Conservation (phyloP, 768 basidiomycete genomes). For the Phylloporus arenicola region DNA sequence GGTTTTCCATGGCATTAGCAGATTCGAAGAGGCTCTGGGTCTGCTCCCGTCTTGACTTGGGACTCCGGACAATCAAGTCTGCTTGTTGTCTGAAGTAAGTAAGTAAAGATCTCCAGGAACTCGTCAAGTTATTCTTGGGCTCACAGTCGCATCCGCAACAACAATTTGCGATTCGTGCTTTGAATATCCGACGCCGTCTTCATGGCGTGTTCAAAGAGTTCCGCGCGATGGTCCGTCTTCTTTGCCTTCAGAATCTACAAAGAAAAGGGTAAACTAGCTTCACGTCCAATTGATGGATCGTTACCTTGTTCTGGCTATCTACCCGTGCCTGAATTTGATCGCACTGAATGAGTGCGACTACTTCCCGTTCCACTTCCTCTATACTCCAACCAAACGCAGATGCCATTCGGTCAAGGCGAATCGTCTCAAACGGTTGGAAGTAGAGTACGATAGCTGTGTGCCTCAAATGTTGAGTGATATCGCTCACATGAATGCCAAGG, state of each 20-base stretch:
- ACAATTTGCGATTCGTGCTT: constrained; percentile 65
- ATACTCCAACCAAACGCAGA: constrained; percentile 78
- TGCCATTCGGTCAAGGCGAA: constrained; percentile 80
- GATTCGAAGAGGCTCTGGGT: constrained; percentile 13
- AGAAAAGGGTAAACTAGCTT: neutral
- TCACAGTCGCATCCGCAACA: constrained; percentile 81
- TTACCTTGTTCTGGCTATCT: constrained; percentile 84
- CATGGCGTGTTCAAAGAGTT: constrained; percentile 71
- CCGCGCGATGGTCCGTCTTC: constrained; percentile 71
- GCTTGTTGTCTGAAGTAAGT: constrained; percentile 63
- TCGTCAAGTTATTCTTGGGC: constrained; percentile 23
- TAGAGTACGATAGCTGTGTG: constrained; percentile 80
- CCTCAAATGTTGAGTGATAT: constrained; percentile 64
- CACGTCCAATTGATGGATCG: neutral
- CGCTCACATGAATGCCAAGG: constrained; percentile 59
- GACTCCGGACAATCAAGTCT: constrained; percentile 65
- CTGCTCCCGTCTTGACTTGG: constrained; percentile 39
- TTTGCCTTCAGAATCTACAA: constrained; percentile 72
- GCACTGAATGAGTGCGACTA: constrained; percentile 71
- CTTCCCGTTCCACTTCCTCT: constrained; percentile 63
- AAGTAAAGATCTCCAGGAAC: neutral
- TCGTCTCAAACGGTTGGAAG: constrained; percentile 85
- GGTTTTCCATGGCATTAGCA: constrained; percentile 9
- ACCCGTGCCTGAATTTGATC: constrained; percentile 79
- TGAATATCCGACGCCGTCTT: constrained; percentile 69